Conservation (phyloP, 331 rosid genomes). For the Malus hybrid region DNA sequence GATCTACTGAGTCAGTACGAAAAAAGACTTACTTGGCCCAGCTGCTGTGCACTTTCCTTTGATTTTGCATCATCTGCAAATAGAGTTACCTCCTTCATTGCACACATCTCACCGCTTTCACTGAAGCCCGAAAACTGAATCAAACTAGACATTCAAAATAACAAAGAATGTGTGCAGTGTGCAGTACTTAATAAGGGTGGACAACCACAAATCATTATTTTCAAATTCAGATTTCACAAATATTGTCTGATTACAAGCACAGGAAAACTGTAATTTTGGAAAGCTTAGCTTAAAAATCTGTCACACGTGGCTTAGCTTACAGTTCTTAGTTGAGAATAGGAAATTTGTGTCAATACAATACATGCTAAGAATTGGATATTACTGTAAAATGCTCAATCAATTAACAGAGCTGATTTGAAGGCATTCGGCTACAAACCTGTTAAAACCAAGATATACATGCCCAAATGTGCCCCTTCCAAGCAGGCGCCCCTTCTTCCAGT, state of each 20-base stretch:
- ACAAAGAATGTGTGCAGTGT: neutral
- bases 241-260: neutral
- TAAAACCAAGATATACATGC: constrained; percentile 48
- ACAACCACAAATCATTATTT: neutral
- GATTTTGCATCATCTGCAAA: constrained; percentile 52
- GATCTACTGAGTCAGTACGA: neutral
- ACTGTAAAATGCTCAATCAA: neutral
- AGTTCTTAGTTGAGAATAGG: neutral
- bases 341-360: neutral
- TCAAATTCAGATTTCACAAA: neutral
- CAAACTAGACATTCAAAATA: neutral
- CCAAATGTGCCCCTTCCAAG: constrained; percentile 51
- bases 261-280: neutral
- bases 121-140: constrained; percentile 14
- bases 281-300: neutral
- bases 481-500: constrained; percentile 48
- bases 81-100: constrained; percentile 49
- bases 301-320: neutral
- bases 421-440: constrained; percentile 24
- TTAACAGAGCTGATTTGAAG: neutral
- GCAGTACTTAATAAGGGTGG: neutral
- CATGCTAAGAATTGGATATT: neutral
- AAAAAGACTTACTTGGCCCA: constrained; percentile 32
- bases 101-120: constrained; percentile 51
- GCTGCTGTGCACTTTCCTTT: constrained; percentile 44